Percentiles rank a stretch among this genome's conserved stretches.
These are phyloP conservation scores for Pestalotiopsis sp. DNA, from an alignment of 2,329 filamentous ascomycete species.

Conservation along the genomic window DNA sequence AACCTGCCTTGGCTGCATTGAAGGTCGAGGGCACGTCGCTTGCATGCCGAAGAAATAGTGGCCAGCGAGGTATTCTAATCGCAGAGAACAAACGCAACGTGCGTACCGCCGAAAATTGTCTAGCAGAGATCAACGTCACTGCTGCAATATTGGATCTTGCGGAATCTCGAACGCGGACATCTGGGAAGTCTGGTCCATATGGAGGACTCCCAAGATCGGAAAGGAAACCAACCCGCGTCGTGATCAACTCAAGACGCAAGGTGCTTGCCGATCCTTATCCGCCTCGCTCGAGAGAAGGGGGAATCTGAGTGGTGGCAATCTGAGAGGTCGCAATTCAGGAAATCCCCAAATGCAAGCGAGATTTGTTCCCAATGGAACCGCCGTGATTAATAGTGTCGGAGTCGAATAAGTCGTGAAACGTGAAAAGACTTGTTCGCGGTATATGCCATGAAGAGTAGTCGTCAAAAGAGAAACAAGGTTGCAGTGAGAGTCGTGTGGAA, in stretches of 20 bases:
- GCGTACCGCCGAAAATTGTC: neutral
- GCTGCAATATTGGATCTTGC: neutral
- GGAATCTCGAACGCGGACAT: neutral
- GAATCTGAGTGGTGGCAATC: neutral
- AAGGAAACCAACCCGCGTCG: neutral
- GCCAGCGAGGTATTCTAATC: neutral
- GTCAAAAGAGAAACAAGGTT: constrained; percentile 4
- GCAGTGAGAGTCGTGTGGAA: constrained; percentile 24
- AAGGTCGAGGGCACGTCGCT: neutral
- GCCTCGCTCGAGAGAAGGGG: neutral
- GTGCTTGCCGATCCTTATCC: neutral
- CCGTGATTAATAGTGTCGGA: constrained; percentile 1
- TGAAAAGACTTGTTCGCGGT: constrained; percentile 10
- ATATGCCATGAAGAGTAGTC: constrained; percentile 8
- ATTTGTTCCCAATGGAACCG: neutral
- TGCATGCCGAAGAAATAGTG: neutral
- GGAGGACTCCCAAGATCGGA: neutral
- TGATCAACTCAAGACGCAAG: neutral
- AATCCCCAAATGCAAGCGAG: neutral
- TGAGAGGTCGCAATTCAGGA: neutral
- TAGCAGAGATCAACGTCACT: neutral
- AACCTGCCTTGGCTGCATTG: neutral
- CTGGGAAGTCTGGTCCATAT: neutral
- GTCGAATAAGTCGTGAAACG: constrained; percentile 6
- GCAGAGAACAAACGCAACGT: neutral